These are phyloP conservation scores for Fusarium sp. DNA, from an alignment of 2,329 filamentous ascomycete species.

Conservation along the genomic window DNA sequence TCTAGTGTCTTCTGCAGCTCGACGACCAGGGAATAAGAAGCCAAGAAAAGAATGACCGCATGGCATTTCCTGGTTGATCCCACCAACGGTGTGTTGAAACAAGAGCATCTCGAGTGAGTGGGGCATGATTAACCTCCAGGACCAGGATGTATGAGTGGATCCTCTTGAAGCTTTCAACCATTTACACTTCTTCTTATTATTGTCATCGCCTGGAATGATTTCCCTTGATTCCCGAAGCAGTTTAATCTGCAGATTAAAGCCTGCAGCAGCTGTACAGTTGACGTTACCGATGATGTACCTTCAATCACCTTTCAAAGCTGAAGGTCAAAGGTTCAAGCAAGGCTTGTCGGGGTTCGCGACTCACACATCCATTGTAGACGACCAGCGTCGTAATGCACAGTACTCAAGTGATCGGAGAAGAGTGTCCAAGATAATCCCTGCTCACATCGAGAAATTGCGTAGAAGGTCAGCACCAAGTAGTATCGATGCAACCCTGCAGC, in stretches of 20 bases:
- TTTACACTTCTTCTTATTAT: slow-evolving; percentile 23
- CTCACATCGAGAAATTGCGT: background rate
- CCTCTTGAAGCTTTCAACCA: slow-evolving; percentile 3
- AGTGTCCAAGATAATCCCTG: background rate
- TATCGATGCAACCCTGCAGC: slow-evolving; percentile 11
- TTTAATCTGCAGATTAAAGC: background rate
- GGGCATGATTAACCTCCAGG: slow-evolving; percentile 2
- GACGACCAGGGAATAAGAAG: slow-evolving; percentile 5
- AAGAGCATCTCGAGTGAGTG: background rate
- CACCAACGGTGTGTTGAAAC: background rate
- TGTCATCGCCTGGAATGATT: slow-evolving; percentile 10
- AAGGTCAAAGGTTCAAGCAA: background rate
- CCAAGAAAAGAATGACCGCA: slow-evolving; percentile 1
- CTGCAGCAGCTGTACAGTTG: slow-evolving; percentile 1
- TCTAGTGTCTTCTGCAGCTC: slow-evolving; percentile 17
- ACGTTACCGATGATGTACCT: background rate
- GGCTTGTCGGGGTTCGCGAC: background rate
- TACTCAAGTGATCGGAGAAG: background rate
- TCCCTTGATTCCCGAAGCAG: background rate
- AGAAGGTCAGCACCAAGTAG: background rate
- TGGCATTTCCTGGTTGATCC: background rate
- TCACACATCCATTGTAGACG: background rate
- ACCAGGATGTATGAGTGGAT: slow-evolving; percentile 1
- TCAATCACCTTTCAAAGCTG: background rate
- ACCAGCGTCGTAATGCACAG: background rate